These are phyloP conservation scores for Leccinum barrowsii DNA, from an alignment of 768 basidiomycete genomes.

Conservation along the genomic window DNA sequence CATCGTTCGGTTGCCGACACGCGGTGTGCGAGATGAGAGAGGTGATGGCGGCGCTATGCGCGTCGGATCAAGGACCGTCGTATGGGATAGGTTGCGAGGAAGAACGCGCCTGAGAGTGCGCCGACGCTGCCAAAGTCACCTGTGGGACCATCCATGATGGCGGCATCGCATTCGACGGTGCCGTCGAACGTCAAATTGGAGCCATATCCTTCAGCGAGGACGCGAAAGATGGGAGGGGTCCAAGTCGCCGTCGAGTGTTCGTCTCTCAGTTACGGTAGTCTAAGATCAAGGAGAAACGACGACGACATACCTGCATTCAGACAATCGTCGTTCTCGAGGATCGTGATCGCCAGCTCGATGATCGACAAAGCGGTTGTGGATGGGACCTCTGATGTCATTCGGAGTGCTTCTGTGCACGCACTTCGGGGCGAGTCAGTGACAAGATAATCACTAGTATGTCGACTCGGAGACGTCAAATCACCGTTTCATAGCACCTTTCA, in stretches of 20 bases:
- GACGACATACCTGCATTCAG: conserved; percentile 64
- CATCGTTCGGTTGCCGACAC: background rate
- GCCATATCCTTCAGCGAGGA: conserved; percentile 50
- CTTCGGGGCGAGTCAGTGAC: conserved; percentile 29
- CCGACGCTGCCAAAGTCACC: conserved; percentile 69
- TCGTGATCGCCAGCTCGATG: conserved; percentile 51
- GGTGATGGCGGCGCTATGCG: background rate
- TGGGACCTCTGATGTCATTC: conserved; percentile 8
- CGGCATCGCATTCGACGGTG: conserved; percentile 78
- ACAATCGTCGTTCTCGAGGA: conserved; percentile 61
- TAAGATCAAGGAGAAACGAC: background rate
- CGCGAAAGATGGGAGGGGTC: background rate
- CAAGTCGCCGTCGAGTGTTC: background rate
- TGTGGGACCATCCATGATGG: conserved; percentile 55
- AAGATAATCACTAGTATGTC: background rate
- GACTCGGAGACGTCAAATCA: conserved; percentile 29
- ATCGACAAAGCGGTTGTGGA: conserved; percentile 37
- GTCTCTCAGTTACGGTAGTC: background rate
- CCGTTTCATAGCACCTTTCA: conserved; percentile 57
- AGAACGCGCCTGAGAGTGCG: conserved; percentile 57
- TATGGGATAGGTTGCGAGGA: background rate
- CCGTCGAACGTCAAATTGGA: conserved; percentile 78
- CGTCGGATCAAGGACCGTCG: background rate
- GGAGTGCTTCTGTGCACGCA: conserved; percentile 48
- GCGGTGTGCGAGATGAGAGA: background rate